Evolutionary conservation across 345 rosid species (phyloP), one percentile per base, ranked within the genome.

Genomic region (Pistacia integerrima): DNA sequence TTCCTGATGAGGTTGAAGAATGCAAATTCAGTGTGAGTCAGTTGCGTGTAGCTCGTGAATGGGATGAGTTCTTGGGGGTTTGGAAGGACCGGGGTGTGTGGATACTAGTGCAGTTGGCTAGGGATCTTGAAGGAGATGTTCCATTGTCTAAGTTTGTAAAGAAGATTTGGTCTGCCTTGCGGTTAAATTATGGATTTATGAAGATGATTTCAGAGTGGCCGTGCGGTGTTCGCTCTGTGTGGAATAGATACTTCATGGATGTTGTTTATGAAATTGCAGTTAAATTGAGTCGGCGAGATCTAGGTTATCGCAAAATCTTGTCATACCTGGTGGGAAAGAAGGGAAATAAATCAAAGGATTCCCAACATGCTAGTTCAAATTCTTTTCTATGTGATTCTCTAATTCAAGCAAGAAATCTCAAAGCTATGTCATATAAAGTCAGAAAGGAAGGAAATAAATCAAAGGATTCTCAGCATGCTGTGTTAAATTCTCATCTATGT

Each of bases 151-250:
- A 33, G 59, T 78, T 54, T 48, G 30, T 80, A 36, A 82, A 85
- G 77, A 65, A 73, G 71, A 76, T 85, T 55, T 85, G 88, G 88
- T 78, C 49, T n/a, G 54, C 67, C 49, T 65, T 85, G 77, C 85
- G 66, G 77, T 78, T 73, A 41, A 80, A 80, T 66, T 79, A 82
- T 82, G 81, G 80, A 36, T 84, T 84, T 68, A 73, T 49, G 61
- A 85, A 85, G 30, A 82, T 80, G 85, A 75, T 85, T 36, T 82
- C 84, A 25, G 88, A 85, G 71, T 85, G 85, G 88, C 80, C 85
- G 28, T 82, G 82, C 69, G 80, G 88, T 5, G 72, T 44, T 59
- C 72, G 44, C 35, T 69, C 73, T 61, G 70, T 82, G 74, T 85
- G 88, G 88, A 85, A 70, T 16, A 80, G 65, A 69, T 79, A 77